Conservation (phyloP, 345 rosid genomes). For the Euphorbia pulcherrima region DNA sequence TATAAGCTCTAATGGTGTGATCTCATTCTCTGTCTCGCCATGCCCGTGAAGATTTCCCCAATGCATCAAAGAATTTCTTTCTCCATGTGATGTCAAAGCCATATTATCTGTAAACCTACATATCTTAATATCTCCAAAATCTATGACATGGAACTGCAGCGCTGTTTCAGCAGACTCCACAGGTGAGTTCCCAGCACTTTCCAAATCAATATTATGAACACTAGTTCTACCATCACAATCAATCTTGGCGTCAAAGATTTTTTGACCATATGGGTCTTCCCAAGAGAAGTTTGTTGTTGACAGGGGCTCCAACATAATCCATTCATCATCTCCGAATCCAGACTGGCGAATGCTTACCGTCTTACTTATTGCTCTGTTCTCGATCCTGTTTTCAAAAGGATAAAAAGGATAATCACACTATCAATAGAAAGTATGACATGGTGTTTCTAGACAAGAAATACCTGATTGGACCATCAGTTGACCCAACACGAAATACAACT, state of each 20-base stretch:
- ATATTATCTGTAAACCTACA: constrained; percentile 54
- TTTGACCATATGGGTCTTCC: constrained; percentile 97
- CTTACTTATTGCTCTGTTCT: constrained; percentile 63
- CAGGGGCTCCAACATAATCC: constrained; percentile 67
- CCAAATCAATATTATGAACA: constrained; percentile 62
- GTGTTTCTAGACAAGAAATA: constrained; percentile 12
- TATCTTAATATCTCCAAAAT: constrained; percentile 66
- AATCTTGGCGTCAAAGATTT: constrained; percentile 61
- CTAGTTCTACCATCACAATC: constrained; percentile 35
- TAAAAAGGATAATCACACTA: constrained; percentile 14
- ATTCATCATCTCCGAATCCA: constrained; percentile 75
- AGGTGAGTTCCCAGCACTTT: constrained; percentile 43
- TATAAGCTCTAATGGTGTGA: constrained; percentile 65
- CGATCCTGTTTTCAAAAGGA: constrained; percentile 54
- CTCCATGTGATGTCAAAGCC: constrained; percentile 35
- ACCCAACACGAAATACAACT: constrained; percentile 84
- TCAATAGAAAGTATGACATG: not conserved
- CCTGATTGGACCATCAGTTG: constrained; percentile 87
- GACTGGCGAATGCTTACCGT: constrained; percentile 73
- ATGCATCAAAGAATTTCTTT: constrained; percentile 36
- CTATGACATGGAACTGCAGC: constrained; percentile 59
- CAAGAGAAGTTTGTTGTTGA: constrained; percentile 74
- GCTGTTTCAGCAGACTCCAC: constrained; percentile 43
- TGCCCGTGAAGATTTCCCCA: constrained; percentile 41
- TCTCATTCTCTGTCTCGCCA: constrained; percentile 32